Conservation (phyloP, 805 yeast genomes). For the Pichia cabralensis region DNA sequence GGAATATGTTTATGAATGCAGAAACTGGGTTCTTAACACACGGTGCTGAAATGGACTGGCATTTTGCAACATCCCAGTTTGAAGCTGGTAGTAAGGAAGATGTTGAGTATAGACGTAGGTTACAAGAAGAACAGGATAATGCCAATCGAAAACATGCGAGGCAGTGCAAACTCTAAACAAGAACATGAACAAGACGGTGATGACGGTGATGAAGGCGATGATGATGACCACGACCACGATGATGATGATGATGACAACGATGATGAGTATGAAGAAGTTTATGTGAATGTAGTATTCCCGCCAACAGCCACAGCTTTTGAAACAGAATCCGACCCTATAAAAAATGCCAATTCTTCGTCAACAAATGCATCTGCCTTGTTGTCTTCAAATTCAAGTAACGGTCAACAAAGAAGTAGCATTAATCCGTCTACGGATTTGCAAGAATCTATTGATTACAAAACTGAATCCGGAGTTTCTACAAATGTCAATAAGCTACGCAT, state of each 20-base stretch:
- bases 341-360: neutral
- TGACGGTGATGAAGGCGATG: neutral
- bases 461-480: conserved; percentile 5
- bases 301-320: too few relatives aligned
- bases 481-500: conserved; percentile 30
- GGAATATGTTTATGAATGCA: conserved; percentile 66
- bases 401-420: neutral
- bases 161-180: too few relatives aligned
- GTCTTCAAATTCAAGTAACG: too few relatives aligned
- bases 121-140: conserved; percentile 14
- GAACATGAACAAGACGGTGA: conserved; percentile 7
- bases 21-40: conserved; percentile 53
- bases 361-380: too few relatives aligned
- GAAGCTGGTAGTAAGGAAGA: conserved; percentile 92
- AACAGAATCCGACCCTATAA: conserved; percentile 18
- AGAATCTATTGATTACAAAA: conserved; percentile 10
- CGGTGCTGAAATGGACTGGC: conserved; percentile 95
- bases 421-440: conserved; percentile 6
- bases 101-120: conserved; percentile 42
- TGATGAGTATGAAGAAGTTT: conserved; percentile 37
- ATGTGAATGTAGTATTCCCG: conserved; percentile 46
- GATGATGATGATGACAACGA: neutral
- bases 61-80: conserved; percentile 48
- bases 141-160: conserved; percentile 16
- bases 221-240: neutral